Conservation (phyloP, 805 yeast genomes). For the Limtongia smithiae region DNA sequence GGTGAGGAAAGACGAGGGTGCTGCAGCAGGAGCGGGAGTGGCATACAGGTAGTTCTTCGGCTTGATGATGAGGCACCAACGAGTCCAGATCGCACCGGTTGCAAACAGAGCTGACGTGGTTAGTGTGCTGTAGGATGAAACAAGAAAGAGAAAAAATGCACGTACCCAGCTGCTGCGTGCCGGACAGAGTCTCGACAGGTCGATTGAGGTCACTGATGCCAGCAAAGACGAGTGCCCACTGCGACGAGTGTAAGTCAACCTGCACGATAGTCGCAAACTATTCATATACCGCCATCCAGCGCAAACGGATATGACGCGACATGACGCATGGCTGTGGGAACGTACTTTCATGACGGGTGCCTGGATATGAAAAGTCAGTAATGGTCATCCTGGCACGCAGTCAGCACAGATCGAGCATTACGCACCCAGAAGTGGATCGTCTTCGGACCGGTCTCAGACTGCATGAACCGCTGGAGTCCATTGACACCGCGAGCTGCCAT, state of each 20-base stretch:
- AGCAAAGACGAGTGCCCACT: constrained; percentile 90
- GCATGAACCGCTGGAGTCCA: constrained; percentile 61
- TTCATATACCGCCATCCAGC: no score
- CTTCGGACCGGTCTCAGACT: constrained; percentile 90
- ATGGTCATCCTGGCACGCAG: no score
- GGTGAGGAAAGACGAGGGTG: not conserved
- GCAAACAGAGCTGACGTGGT: constrained; percentile 71
- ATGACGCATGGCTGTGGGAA: constrained; percentile 16
- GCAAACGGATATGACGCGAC: no score
- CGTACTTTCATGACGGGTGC: constrained; percentile 57
- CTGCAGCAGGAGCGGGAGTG: not conserved
- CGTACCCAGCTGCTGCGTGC: constrained; percentile 65
- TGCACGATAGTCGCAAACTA: no score
- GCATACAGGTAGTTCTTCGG: constrained; percentile 69
- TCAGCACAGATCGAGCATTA: constrained; percentile 11
- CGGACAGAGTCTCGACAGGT: constrained; percentile 88
- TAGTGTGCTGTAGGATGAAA: no score
- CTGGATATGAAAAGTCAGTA: constrained; percentile 30
- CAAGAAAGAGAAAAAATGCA: constrained; percentile 12
- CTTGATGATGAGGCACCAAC: constrained; percentile 92
- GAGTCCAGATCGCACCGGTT: constrained; percentile 95
- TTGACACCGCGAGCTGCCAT: constrained; percentile 13
- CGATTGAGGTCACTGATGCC: constrained; percentile 82
- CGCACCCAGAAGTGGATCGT: constrained; percentile 97
- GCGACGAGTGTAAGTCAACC: no score